Conservation (phyloP, 805 yeast species). For the Saccharomycopsis oosterbeekiorum region DNA sequence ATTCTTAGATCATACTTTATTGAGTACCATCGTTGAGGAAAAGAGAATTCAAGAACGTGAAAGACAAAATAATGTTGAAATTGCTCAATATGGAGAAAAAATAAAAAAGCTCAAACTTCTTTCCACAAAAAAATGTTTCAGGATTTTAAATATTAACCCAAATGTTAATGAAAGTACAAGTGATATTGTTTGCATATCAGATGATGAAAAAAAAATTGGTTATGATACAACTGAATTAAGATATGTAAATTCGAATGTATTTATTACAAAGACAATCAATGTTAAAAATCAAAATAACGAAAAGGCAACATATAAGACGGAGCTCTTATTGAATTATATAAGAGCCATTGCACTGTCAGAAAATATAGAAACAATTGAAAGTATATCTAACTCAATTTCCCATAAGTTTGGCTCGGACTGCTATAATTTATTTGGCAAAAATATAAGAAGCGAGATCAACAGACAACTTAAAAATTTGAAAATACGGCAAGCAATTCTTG, state of each 20-base stretch:
- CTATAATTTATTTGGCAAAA: background rate
- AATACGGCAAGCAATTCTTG: background rate
- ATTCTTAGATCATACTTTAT: constrained; percentile 5
- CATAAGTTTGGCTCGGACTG: background rate
- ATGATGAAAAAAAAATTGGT: background rate
- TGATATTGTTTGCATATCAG: background rate
- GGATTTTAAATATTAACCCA: background rate
- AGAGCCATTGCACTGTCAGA: background rate
- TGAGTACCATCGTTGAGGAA: constrained; percentile 6
- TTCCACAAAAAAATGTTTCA: background rate
- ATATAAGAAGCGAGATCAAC: background rate
- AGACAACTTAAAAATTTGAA: background rate
- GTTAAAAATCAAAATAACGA: background rate
- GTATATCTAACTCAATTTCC: background rate
- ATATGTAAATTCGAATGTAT: background rate
- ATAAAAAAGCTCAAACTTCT: background rate
- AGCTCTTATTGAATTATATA: background rate
- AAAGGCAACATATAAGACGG: too few species aligned
- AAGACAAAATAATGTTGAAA: background rate
- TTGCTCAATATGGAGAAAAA: background rate
- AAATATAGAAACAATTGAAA: background rate
- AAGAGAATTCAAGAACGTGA: constrained; percentile 1
- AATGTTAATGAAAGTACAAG: background rate
- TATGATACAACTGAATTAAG: background rate
- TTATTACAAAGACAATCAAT: background rate